These are phyloP conservation scores for Lactifluus echinatus DNA, from an alignment of 768 basidiomycete species.

Conservation along the genomic window DNA sequence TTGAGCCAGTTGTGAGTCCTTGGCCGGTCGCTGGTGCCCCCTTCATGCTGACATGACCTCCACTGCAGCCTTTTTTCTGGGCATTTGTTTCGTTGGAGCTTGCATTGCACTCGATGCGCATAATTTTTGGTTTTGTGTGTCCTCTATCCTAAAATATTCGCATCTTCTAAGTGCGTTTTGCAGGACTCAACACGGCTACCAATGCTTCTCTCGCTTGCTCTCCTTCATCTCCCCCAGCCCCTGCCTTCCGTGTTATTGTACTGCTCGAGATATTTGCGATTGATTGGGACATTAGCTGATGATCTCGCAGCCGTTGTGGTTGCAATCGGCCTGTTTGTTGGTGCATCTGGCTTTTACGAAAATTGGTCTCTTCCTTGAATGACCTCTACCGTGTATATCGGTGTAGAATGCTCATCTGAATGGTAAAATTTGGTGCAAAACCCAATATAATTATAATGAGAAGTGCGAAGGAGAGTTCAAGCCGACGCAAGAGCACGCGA, in stretches of 20 bases:
- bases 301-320: constrained; percentile 63
- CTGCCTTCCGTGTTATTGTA: constrained; percentile 55
- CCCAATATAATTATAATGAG: neutral
- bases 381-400: neutral
- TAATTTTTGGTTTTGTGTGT: constrained; percentile 63
- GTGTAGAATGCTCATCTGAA: neutral
- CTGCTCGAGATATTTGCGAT: constrained; percentile 56
- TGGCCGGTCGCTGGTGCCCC: neutral
- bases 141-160: neutral
- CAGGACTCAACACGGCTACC: constrained; percentile 57
- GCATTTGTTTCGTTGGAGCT: constrained; percentile 68
- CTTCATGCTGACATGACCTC: neutral
- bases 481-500: neutral
- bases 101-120: constrained; percentile 58
- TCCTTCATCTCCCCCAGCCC: constrained; percentile 60
- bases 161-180: neutral
- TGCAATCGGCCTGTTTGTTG: constrained; percentile 58
- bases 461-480: neutral
- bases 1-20: constrained; percentile 50
- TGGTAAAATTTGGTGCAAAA: neutral
- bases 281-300: constrained; percentile 59
- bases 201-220: constrained; percentile 45
- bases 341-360: neutral
- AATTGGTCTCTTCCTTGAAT: constrained; percentile 4
- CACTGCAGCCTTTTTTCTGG: constrained; percentile 69